Percentiles rank a stretch among this genome's conserved stretches.
These are phyloP conservation scores for Metschnikowia colocasiae DNA, from an alignment of 805 yeast species.

Conservation along the genomic window DNA sequence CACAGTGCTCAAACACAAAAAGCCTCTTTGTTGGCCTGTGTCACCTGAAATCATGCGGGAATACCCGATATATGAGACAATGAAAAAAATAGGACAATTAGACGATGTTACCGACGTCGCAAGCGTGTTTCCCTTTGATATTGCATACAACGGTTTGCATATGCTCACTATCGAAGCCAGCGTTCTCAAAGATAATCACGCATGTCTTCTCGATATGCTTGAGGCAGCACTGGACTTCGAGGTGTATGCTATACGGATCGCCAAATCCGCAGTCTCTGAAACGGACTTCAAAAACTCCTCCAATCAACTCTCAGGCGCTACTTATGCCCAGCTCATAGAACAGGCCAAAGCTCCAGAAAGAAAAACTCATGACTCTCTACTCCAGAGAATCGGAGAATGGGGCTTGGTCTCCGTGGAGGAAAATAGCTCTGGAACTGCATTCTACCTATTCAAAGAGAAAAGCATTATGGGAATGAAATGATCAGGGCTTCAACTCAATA, in stretches of 20 bases:
- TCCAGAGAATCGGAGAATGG: constrained; percentile 16
- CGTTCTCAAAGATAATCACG: constrained; percentile 24
- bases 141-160: constrained; percentile 24
- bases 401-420: constrained; percentile 19
- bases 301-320: neutral
- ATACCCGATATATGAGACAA: neutral
- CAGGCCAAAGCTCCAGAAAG: constrained; percentile 8
- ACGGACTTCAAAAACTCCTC: constrained; percentile 3
- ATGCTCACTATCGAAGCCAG: constrained; percentile 32
- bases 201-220: constrained; percentile 20
- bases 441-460: constrained; percentile 11
- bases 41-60: neutral
- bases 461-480: too few relatives aligned
- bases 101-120: neutral
- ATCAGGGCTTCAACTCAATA: too few relatives aligned
- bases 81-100: neutral
- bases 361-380: constrained; percentile 1
- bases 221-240: constrained; percentile 24
- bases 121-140: constrained; percentile 27
- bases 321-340: constrained; percentile 18
- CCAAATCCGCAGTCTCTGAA: constrained; percentile 4
- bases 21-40: neutral
- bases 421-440: constrained; percentile 10
- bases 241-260: constrained; percentile 23
- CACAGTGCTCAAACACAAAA: neutral